Percentiles rank a stretch among this genome's conserved stretches.
phyloP scores from a whole-genome alignment of 1,284 basidiomycete genomes.

The Ceratobasidium sp. region DNA sequence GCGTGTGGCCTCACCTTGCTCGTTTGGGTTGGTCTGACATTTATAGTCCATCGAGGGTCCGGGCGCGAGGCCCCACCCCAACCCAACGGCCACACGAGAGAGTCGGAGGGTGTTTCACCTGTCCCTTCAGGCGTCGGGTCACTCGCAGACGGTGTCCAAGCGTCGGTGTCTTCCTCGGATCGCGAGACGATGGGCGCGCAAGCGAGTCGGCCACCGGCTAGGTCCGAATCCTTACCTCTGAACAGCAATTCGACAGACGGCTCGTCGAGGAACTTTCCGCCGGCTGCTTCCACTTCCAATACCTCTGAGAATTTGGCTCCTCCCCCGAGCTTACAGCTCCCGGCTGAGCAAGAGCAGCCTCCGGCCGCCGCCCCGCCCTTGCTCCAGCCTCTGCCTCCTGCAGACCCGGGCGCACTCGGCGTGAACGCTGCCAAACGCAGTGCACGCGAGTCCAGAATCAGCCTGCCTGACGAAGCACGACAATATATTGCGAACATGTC shows the following conservation, averaged over 20 bases:
- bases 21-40: slow-evolving; percentile 1
- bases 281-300: slow-evolving; percentile 2
- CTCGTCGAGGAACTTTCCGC: background rate
- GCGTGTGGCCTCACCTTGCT: slow-evolving; percentile 11
- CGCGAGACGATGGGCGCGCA: slow-evolving; percentile 18
- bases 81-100: slow-evolving; percentile 29
- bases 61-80: background rate
- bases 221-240: slow-evolving; percentile 24
- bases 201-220: slow-evolving; percentile 24
- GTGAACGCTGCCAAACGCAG: slow-evolving; percentile 43
- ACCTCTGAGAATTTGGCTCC: background rate
- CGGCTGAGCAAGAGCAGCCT: slow-evolving; percentile 8
- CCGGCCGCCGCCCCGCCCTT: slow-evolving; percentile 46
- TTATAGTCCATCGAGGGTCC: slow-evolving; percentile 22
- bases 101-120: background rate
- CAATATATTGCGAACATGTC: slow-evolving; percentile 73
- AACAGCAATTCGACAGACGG: background rate
- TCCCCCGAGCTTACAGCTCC: slow-evolving; percentile 16
- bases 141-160: background rate
- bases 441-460: slow-evolving; percentile 70
- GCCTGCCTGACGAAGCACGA: slow-evolving; percentile 76
- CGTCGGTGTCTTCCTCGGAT: slow-evolving; percentile 13
- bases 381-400: slow-evolving; percentile 47
- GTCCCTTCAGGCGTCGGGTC: background rate
- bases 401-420: slow-evolving; percentile 1